A percentile compares a stretch with the other conserved stretches of the same genome.
These are phyloP conservation scores for Exidia glandulosa DNA, from an alignment of 768 basidiomycete species.

Conservation along the genomic window DNA sequence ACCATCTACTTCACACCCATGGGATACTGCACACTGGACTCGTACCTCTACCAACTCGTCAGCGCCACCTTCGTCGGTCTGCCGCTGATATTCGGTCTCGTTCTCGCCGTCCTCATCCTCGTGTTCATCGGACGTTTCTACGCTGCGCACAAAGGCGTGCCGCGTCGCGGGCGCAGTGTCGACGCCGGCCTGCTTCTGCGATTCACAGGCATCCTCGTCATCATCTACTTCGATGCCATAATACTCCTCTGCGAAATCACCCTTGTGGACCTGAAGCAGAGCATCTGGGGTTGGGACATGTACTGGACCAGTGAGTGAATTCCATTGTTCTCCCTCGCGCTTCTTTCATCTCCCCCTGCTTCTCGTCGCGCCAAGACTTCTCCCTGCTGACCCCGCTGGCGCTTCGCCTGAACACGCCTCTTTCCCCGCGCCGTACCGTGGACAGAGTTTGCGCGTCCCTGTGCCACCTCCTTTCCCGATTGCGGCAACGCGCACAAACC, in stretches of 20 bases:
- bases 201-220: background rate
- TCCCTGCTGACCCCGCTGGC: too few species aligned
- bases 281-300: background rate
- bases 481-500: too few species aligned
- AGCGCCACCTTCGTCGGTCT: background rate
- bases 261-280: background rate
- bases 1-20: background rate
- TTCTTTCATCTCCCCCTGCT: background rate
- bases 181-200: background rate
- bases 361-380: too few species aligned
- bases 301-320: background rate
- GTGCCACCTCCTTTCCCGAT: too few species aligned
- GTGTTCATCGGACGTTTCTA: background rate
- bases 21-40: background rate
- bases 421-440: too few species aligned
- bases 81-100: background rate
- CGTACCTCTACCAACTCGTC: background rate
- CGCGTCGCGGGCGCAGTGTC: background rate
- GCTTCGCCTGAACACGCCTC: too few species aligned
- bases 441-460: too few species aligned
- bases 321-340: background rate
- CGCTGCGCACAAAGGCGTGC: background rate
- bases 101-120: background rate
- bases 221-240: background rate
- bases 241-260: background rate